Conservation (phyloP, 208 protist species). For the Leishmania martiniquensis region DNA sequence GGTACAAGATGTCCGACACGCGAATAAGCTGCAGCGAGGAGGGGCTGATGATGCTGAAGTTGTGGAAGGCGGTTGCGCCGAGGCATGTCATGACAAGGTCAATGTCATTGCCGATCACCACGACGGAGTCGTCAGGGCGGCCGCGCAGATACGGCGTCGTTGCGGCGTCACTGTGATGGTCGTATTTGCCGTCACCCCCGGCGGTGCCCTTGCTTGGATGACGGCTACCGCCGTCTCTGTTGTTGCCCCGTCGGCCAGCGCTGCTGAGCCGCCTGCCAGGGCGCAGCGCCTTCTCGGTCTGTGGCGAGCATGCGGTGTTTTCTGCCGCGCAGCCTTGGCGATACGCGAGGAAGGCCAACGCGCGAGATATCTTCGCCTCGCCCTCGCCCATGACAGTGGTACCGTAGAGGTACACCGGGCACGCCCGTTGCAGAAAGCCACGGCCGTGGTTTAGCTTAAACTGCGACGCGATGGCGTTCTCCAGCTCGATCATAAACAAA, state of each 20-base stretch:
- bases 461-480: constrained; percentile 81
- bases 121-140: constrained; percentile 70
- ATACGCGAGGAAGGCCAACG: constrained; percentile 71
- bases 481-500: constrained; percentile 85
- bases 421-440: constrained; percentile 59
- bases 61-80: constrained; percentile 81
- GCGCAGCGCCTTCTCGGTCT: not conserved
- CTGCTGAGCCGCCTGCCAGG: not conserved
- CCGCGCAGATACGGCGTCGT: constrained; percentile 22
- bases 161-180: not conserved
- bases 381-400: constrained; percentile 83
- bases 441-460: constrained; percentile 65
- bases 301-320: not conserved
- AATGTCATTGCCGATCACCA: constrained; percentile 87
- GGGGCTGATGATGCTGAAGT: constrained; percentile 77
- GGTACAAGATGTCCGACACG: constrained; percentile 76
- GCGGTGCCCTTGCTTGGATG: constrained; percentile 1
- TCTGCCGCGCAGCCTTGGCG: constrained; percentile 7
- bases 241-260: not conserved
- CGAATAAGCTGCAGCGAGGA: constrained; percentile 83
- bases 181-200: not conserved
- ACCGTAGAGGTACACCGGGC: constrained; percentile 79
- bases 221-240: not conserved
- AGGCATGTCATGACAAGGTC: constrained; percentile 86
- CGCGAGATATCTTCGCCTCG: constrained; percentile 82